Evolutionary conservation across 176 grass and related monocot genomes (phyloP).

Genomic region (Poa annua): DNA sequence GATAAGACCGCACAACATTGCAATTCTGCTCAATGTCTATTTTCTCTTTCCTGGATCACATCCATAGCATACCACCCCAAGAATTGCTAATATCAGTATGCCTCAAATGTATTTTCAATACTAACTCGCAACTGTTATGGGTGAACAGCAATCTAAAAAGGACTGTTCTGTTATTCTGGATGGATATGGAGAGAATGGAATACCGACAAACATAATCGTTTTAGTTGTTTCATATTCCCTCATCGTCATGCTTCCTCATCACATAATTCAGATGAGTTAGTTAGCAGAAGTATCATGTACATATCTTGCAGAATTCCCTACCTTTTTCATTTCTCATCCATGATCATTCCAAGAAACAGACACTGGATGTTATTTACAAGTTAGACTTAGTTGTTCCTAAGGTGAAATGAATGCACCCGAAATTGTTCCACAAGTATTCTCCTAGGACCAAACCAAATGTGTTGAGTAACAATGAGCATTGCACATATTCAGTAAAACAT

Average conservation of each 20-base stretch:
- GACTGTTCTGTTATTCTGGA: not conserved
- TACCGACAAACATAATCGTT: not conserved
- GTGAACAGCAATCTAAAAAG: not conserved
- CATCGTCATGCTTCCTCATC: constrained; percentile 11
- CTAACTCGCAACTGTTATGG: not conserved
- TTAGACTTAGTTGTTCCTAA: constrained; percentile 14
- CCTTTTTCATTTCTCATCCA: not conserved
- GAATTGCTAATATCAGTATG: not conserved
- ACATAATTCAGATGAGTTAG: constrained; percentile 26
- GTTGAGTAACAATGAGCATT: not conserved
- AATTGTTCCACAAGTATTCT: not conserved
- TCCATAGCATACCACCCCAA: not conserved
- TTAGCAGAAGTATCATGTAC: not conserved
- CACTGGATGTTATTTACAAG: not conserved
- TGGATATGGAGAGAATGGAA: not conserved
- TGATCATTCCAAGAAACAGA: constrained; percentile 29
- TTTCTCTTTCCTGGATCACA: not conserved
- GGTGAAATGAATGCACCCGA: not conserved
- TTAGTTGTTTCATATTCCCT: not conserved
- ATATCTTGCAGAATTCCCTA: constrained; percentile 19
- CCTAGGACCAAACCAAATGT: not conserved
- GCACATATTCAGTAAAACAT: constrained; percentile 9
- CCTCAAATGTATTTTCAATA: not conserved
- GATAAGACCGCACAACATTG: not conserved
- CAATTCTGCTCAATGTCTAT: not conserved